Evolutionary conservation across 768 basidiomycete genomes (phyloP).

Genomic region (Pleurotus salmoneostramineus): DNA sequence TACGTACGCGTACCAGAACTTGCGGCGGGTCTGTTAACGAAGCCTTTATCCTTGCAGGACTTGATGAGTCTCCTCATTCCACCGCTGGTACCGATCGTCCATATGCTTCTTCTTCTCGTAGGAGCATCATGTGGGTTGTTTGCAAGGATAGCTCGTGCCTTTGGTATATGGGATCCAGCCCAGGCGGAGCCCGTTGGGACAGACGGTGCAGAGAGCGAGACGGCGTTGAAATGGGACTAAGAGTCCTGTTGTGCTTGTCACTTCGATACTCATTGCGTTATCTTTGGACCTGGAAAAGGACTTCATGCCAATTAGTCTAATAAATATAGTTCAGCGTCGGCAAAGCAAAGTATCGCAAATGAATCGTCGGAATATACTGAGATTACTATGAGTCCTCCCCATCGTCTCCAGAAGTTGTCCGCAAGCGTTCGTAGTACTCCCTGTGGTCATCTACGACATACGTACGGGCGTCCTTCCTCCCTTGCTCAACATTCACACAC

Average conservation of each 20-base stretch:
- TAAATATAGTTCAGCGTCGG: no score
- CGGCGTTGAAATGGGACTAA: constrained; percentile 1
- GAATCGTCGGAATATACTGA: no score
- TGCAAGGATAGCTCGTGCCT: constrained; percentile 23
- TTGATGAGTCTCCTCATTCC: constrained; percentile 40
- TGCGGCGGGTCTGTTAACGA: no score
- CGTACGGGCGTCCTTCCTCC: constrained; percentile 46
- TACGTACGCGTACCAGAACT: constrained; percentile 15
- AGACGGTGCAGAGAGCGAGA: background rate
- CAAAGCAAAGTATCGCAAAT: no score
- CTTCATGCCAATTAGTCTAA: no score
- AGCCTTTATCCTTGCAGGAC: no score
- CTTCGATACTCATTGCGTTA: no score
- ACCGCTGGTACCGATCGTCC: constrained; percentile 32
- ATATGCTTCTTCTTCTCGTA: constrained; percentile 22
- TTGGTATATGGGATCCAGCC: constrained; percentile 27
- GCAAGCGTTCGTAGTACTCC: background rate
- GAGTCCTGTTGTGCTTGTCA: no score
- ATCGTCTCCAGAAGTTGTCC: background rate
- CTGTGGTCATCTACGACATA: constrained; percentile 20
- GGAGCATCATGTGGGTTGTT: constrained; percentile 23
- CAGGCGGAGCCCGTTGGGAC: background rate
- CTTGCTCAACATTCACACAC: constrained; percentile 66
- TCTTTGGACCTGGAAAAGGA: no score
- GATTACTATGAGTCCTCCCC: background rate